These are phyloP conservation scores for Coemansia sp. DNA, from an alignment of 192 early-diverging fungal genomes.

Conservation along the genomic window DNA sequence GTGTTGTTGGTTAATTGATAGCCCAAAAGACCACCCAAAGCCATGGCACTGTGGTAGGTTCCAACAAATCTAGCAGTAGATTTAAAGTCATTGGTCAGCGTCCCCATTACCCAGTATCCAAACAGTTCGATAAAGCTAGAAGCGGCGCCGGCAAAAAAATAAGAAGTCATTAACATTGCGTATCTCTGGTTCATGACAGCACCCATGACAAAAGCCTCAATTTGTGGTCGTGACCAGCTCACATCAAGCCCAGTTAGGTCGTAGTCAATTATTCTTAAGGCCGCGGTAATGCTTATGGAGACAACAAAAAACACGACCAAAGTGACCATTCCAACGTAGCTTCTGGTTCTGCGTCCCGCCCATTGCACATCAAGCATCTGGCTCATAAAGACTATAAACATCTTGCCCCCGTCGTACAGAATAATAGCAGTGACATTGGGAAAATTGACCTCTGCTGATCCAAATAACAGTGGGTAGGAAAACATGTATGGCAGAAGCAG, in stretches of 20 bases:
- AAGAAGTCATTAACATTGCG: conserved; percentile 19
- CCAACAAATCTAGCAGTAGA: conserved; percentile 43
- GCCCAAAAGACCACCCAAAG: conserved; percentile 33
- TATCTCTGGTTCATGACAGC: conserved; percentile 10
- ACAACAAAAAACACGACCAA: conserved; percentile 12
- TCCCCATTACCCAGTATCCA: conserved; percentile 50
- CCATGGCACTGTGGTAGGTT: conserved; percentile 37
- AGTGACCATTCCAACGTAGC: conserved; percentile 14
- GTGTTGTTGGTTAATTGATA: conserved; percentile 22
- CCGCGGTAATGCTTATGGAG: conserved; percentile 16
- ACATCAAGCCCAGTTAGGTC: conserved; percentile 18
- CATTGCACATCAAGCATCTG: conserved; percentile 37
- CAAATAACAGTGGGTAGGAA: conserved; percentile 17
- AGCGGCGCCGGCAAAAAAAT: conserved; percentile 39
- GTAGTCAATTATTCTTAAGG: conserved; percentile 2
- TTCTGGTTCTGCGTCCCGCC: conserved; percentile 26
- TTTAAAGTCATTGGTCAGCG: conserved; percentile 44
- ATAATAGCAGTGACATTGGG: conserved; percentile 26
- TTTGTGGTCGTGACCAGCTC: conserved; percentile 4
- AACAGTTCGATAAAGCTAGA: conserved; percentile 47
- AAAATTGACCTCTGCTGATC: conserved; percentile 25
- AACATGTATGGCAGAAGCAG: conserved; percentile 12
- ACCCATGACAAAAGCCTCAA: conserved; percentile 13
- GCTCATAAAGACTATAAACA: conserved; percentile 32
- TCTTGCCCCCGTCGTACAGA: conserved; percentile 35